These are phyloP conservation scores for Tripterygium wilfordii DNA, from an alignment of 177 flowering plant species.

Conservation along the genomic window DNA sequence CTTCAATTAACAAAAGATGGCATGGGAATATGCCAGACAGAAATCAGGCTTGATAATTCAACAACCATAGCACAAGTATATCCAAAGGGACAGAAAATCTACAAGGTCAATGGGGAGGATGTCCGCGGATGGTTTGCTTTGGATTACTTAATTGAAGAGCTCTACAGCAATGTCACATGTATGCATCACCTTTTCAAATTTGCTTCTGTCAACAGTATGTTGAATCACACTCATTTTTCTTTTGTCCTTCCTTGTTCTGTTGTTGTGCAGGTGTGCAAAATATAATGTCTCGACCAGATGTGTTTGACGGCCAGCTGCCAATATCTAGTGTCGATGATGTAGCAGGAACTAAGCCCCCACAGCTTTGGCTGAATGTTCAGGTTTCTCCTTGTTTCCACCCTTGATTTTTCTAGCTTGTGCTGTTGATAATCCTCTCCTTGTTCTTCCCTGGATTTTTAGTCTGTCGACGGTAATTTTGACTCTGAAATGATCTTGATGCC, in stretches of 20 bases:
- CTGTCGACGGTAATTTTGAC: not conserved
- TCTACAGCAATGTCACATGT: slow-evolving; percentile 46
- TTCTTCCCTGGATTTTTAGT: too few relatives aligned
- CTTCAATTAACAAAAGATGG: slow-evolving; percentile 74
- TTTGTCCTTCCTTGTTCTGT: not conserved
- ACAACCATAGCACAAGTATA: slow-evolving; percentile 43
- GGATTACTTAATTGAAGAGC: slow-evolving; percentile 40
- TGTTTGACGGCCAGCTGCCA: slow-evolving; percentile 42
- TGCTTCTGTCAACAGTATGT: not conserved
- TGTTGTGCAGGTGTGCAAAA: slow-evolving; percentile 50
- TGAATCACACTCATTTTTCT: not conserved
- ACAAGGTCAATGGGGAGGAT: slow-evolving; percentile 55
- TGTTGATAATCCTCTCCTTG: not conserved
- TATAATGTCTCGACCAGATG: slow-evolving; percentile 34
- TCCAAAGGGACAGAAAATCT: slow-evolving; percentile 43
- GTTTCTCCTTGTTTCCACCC: slow-evolving; percentile 14
- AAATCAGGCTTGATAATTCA: slow-evolving; percentile 52
- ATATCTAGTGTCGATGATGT: slow-evolving; percentile 42
- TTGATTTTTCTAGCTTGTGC: not conserved
- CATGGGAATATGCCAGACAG: slow-evolving; percentile 53
- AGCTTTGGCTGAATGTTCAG: slow-evolving; percentile 77
- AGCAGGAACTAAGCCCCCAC: slow-evolving; percentile 18
- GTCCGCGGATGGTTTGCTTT: slow-evolving; percentile 64
- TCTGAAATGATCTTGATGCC: not conserved
- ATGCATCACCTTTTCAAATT: slow-evolving; percentile 15